These are phyloP conservation scores for Aspergillus glaucus DNA, from an alignment of 2,329 filamentous ascomycete genomes.

Conservation along the genomic window DNA sequence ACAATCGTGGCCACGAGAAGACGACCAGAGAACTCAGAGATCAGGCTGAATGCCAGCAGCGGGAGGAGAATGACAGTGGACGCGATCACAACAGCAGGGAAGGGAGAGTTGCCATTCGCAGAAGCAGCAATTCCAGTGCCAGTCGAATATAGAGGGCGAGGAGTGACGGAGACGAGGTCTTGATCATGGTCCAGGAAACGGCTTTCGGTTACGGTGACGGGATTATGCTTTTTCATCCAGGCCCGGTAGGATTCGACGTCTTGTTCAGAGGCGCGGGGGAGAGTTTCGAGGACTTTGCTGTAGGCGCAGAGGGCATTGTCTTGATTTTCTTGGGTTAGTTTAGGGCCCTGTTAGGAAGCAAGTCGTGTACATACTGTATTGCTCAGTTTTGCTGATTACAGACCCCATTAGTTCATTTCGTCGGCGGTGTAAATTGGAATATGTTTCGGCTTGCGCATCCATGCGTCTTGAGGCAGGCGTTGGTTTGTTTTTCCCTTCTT, in stretches of 20 bases:
- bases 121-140: slow-evolving; percentile 3
- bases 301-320: slow-evolving; percentile 42
- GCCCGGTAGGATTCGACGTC: slow-evolving; percentile 47
- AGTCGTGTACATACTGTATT: slow-evolving; percentile 49
- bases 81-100: slow-evolving; percentile 41
- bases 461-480: slow-evolving; percentile 36
- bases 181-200: slow-evolving; percentile 47
- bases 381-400: slow-evolving; percentile 53
- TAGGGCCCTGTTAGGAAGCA: background rate
- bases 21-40: slow-evolving; percentile 52
- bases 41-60: slow-evolving; percentile 52
- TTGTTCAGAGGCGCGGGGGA: slow-evolving; percentile 40
- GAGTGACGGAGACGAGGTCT: slow-evolving; percentile 39
- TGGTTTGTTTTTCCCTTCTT: slow-evolving; percentile 22
- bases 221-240: slow-evolving; percentile 48
- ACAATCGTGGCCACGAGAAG: slow-evolving; percentile 53
- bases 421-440: slow-evolving; percentile 49
- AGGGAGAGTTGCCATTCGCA: slow-evolving; percentile 13
- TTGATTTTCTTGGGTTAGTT: slow-evolving; percentile 10
- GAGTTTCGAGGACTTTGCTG: slow-evolving; percentile 40
- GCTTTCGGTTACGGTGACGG: slow-evolving; percentile 47
- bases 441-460: slow-evolving; percentile 43
- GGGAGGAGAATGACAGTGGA: slow-evolving; percentile 52
- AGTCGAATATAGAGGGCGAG: background rate
- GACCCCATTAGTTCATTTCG: slow-evolving; percentile 50